Base-by-base conservation (phyloP, 1,284 basidiomycete species). In the Phaffia rhodozyma region DNA sequence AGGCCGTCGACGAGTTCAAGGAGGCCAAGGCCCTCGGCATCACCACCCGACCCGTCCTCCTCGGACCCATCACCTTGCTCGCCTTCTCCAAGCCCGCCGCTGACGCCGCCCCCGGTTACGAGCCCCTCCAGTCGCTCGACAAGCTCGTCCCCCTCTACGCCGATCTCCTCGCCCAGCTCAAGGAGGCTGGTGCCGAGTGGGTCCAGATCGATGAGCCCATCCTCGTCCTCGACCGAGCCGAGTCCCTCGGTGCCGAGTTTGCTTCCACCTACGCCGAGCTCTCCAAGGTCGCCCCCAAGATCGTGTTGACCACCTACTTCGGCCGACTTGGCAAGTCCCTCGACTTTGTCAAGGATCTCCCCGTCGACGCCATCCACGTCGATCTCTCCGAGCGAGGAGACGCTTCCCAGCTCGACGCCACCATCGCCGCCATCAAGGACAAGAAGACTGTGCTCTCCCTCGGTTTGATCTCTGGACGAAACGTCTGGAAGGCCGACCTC, bases 401-500 rank as follows among this genome's bases (percentile, higher is more conserved):
- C 80, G 88, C 93, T 61, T 82, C 78, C 70, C 94, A 98, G 78
- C 85, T 99, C 71, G 87, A 91, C 66, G 80, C 82, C 58, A 89
- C 92, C 68, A 69, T 97, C 67, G 81, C 82, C 61, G 91, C 91
- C 66, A 76, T 97, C 76, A 93, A 91, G 82, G 74, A 81, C 67
- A 91, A 89, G 70, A 79, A 80, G 75, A 83, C 93, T 69, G 76
- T 86, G 68, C 82, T 99, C 66, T 98, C 96, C 65, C 86, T 98
- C 69, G 96, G 96, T 80, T 77, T 98, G 68, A 89, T 99, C 69
- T 98, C 96, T 53, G 96, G 96, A 68, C 91, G 96, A 75, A 98
- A 98, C 83, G 91, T 99, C 80, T 99, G 96, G 96, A 99, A 98
- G 85, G 89, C 86, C 68, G 94, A 98, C 80, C 86, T 98, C 73